phyloP scores from a whole-genome alignment of 768 basidiomycete species.

The Pseudohyphozyma bogoriensis region DNA sequence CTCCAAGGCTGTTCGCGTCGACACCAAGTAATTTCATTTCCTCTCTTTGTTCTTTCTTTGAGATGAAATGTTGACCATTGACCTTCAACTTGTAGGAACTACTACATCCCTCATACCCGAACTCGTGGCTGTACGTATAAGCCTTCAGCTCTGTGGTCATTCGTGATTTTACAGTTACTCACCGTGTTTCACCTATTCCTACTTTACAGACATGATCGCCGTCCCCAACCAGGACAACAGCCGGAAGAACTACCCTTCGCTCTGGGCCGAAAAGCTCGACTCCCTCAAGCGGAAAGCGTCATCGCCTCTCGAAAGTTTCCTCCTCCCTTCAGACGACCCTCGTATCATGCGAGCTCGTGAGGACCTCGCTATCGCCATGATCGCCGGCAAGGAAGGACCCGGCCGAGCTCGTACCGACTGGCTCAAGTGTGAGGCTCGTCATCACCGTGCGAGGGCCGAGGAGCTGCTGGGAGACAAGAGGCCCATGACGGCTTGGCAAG shows the following conservation, averaged over 20 bases:
- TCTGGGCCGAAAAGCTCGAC: conserved; percentile 53
- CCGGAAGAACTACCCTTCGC: neutral
- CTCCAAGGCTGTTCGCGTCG: conserved; percentile 58
- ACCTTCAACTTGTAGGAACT: conserved; percentile 49
- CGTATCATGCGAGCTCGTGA: conserved; percentile 73
- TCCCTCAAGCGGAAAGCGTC: conserved; percentile 68
- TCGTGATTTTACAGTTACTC: neutral
- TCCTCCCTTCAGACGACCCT: conserved; percentile 82
- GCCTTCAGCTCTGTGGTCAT: neutral
- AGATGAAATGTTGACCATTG: conserved; percentile 8
- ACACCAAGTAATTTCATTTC: conserved; percentile 42
- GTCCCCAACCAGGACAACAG: conserved; percentile 49
- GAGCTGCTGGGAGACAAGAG: conserved; percentile 71
- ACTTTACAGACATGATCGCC: conserved; percentile 52
- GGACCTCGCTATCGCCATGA: conserved; percentile 51
- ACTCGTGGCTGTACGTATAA: conserved; percentile 54
- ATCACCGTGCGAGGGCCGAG: conserved; percentile 74
- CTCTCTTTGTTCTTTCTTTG: neutral
- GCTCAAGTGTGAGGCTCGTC: conserved; percentile 84
- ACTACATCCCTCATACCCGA: conserved; percentile 89
- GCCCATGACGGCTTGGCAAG: conserved; percentile 71
- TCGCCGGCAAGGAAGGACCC: conserved; percentile 46
- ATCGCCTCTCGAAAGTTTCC: conserved; percentile 77
- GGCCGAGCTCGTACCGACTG: conserved; percentile 69
- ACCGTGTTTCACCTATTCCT: neutral